A percentile compares a stretch with the other conserved stretches of the same genome.
Evolutionary conservation across 2,329 filamentous ascomycete species (phyloP).

Genomic region (Elsinoe necatrix): DNA sequence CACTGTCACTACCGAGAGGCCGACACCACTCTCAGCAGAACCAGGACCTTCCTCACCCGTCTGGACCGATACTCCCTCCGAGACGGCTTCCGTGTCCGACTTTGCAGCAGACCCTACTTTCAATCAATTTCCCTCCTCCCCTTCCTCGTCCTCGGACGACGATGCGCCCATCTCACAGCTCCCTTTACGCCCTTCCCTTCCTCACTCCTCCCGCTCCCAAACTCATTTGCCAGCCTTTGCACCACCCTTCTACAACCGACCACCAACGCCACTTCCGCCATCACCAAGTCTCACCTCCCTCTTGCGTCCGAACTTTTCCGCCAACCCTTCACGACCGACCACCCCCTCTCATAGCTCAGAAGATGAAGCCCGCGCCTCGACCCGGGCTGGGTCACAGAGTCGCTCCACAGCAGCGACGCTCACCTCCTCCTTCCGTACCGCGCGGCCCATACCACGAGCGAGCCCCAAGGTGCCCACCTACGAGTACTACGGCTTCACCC

Average conservation of each 20-base stretch:
- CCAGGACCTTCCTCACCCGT: slow-evolving; percentile 17
- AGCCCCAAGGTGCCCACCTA: slow-evolving; percentile 96
- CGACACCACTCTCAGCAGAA: slow-evolving; percentile 7
- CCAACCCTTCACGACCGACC: slow-evolving; percentile 69
- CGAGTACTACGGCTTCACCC: slow-evolving; percentile 97
- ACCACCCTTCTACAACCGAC: slow-evolving; percentile 93
- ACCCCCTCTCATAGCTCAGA: slow-evolving; percentile 84
- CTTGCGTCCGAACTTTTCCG: slow-evolving; percentile 60
- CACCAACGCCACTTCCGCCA: slow-evolving; percentile 87
- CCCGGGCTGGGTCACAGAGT: slow-evolving; percentile 24
- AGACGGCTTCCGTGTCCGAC: slow-evolving; percentile 33
- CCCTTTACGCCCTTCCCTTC: slow-evolving; percentile 32
- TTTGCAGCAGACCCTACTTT: slow-evolving; percentile 27
- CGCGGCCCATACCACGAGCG: slow-evolving; percentile 65
- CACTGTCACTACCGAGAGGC: slow-evolving; percentile 17
- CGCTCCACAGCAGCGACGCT: slow-evolving; percentile 54
- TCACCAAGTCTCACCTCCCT: slow-evolving; percentile 89
- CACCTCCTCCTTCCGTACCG: slow-evolving; percentile 43
- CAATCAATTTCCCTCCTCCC: slow-evolving; percentile 24
- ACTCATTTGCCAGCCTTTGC: slow-evolving; percentile 45
- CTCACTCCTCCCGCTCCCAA: slow-evolving; percentile 34
- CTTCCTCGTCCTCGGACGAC: slow-evolving; percentile 26
- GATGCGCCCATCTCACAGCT: slow-evolving; percentile 23
- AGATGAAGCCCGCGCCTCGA: slow-evolving; percentile 50
- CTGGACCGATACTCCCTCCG: slow-evolving; percentile 31